Conservation (phyloP, 768 basidiomycete species). For the Tricholoma furcatifolium region DNA sequence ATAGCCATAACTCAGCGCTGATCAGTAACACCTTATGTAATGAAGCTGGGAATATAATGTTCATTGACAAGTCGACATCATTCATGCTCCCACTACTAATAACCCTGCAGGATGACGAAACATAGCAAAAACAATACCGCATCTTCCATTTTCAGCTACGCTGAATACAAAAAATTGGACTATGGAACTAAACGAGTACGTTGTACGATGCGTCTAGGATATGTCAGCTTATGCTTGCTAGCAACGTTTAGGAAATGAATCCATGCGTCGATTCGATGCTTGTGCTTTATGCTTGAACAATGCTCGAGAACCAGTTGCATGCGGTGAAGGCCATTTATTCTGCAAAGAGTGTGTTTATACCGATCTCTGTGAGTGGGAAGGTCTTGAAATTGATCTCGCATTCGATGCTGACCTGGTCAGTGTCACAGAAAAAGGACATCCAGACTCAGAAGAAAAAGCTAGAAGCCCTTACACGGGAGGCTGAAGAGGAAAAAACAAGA, state of each 20-base stretch:
- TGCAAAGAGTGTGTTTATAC: conserved; percentile 94
- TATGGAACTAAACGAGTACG: conserved; percentile 80
- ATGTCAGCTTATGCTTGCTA: conserved; percentile 21
- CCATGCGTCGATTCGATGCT: conserved; percentile 88
- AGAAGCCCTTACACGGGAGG: conserved; percentile 71
- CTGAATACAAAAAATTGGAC: conserved; percentile 81
- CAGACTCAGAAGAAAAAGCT: conserved; percentile 85
- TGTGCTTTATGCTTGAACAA: conserved; percentile 86
- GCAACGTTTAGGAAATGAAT: conserved; percentile 88
- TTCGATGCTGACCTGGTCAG: conserved; percentile 34
- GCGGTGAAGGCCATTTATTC: conserved; percentile 86
- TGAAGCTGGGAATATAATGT: too few species aligned
- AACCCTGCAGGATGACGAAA: conserved; percentile 75
- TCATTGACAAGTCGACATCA: too few species aligned
- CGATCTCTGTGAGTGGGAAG: conserved; percentile 63
- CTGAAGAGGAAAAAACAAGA: conserved; percentile 73
- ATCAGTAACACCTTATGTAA: too few species aligned
- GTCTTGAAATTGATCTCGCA: not conserved
- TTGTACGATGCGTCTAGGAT: not conserved
- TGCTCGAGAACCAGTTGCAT: conserved; percentile 82
- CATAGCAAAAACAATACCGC: conserved; percentile 91
- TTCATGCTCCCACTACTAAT: too few species aligned
- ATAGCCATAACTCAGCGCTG: too few species aligned
- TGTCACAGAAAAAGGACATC: conserved; percentile 89
- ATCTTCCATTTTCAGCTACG: conserved; percentile 87